These are phyloP conservation scores for Rhodotorula mucilaginosa DNA, from an alignment of 1,284 basidiomycete genomes.

Conservation along the genomic window DNA sequence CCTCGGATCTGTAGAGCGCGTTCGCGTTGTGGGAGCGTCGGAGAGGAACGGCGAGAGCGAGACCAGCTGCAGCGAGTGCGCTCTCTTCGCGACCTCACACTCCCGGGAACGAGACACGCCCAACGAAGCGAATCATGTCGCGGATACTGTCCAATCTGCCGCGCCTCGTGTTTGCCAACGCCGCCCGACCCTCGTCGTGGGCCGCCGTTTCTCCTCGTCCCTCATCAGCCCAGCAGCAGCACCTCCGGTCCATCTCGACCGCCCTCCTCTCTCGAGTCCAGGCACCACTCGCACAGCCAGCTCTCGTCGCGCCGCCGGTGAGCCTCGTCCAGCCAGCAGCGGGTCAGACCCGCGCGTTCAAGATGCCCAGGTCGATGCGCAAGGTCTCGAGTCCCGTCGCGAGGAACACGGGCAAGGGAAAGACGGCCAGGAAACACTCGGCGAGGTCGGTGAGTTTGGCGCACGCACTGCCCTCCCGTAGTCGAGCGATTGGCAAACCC, in stretches of 20 bases:
- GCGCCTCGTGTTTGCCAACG: neutral
- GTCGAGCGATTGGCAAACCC: neutral
- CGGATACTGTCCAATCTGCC: neutral
- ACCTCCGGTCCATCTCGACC: neutral
- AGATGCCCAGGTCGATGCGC: constrained; percentile 27
- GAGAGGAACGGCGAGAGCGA: no score
- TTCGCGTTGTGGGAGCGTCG: no score
- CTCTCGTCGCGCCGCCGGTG: neutral
- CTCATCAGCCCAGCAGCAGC: neutral
- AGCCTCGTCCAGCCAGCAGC: neutral
- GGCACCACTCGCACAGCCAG: neutral
- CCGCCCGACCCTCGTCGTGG: neutral
- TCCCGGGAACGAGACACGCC: neutral
- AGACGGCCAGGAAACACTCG: constrained; percentile 28
- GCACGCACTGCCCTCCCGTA: neutral
- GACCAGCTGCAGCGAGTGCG: no score
- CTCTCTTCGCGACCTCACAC: neutral
- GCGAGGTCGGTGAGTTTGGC: constrained; percentile 7
- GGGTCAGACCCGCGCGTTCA: constrained; percentile 21
- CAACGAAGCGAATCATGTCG: neutral
- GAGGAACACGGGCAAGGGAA: constrained; percentile 20
- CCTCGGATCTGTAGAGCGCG: no score
- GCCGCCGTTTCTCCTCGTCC: constrained; percentile 12
- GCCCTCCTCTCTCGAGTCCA: neutral
- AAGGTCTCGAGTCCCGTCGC: constrained; percentile 22